phyloP scores from a whole-genome alignment of 495 filamentous ascomycete species.

The Usnea hakonensis region DNA sequence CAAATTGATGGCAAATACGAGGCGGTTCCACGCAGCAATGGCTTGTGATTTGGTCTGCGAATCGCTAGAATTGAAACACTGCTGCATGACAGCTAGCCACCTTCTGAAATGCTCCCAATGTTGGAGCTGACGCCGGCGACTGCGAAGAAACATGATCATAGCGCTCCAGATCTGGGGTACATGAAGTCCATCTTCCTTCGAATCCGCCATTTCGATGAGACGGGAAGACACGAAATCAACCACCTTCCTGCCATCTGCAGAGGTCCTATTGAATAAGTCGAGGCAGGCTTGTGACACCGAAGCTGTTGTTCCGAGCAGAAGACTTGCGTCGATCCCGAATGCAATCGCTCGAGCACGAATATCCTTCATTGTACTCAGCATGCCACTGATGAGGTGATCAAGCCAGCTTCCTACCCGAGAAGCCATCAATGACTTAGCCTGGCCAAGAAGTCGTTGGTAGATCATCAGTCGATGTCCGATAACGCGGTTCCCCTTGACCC shows the following conservation, averaged over 20 bases:
- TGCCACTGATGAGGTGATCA: conserved; percentile 66
- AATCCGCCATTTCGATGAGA: conserved; percentile 61
- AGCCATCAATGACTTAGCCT: conserved; percentile 59
- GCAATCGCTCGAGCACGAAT: conserved; percentile 64
- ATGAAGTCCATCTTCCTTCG: conserved; percentile 51
- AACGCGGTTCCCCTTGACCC: conserved; percentile 69
- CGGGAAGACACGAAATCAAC: conserved; percentile 56
- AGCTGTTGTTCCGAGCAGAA: conserved; percentile 55
- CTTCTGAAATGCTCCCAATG: conserved; percentile 63
- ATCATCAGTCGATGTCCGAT: conserved; percentile 63
- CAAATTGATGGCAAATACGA: conserved; percentile 62
- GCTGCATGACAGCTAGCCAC: conserved; percentile 71
- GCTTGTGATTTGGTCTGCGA: conserved; percentile 63
- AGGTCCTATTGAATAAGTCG: conserved; percentile 53
- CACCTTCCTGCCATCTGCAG: conserved; percentile 51
- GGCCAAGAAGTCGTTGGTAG: conserved; percentile 65
- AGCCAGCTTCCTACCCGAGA: conserved; percentile 61
- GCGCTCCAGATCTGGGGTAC: conserved; percentile 90
- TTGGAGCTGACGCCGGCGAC: conserved; percentile 50
- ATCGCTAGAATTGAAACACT: conserved; percentile 77
- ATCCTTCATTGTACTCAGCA: conserved; percentile 71
- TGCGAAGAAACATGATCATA: conserved; percentile 65
- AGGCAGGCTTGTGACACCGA: conserved; percentile 55
- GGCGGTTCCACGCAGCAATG: conserved; percentile 72
- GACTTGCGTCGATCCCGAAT: conserved; percentile 59